Evolutionary conservation across 805 yeast species (phyloP).

Genomic region (Barnettozyma botsteinii): DNA sequence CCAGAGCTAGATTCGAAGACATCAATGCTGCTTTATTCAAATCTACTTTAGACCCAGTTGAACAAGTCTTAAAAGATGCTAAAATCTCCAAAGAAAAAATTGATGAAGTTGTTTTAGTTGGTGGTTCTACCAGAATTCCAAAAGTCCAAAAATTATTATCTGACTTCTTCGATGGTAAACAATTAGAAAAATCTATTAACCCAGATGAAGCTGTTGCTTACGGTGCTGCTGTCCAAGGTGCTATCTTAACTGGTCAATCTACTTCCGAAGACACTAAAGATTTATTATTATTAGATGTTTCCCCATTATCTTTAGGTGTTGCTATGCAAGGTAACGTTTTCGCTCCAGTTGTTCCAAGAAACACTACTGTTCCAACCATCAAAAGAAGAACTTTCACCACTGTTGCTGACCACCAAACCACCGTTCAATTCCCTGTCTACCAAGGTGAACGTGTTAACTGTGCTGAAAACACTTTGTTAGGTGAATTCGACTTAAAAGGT

Average conservation of each 20-base stretch:
- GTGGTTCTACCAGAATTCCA: slow-evolving; percentile 99
- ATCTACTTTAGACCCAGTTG: slow-evolving; percentile 91
- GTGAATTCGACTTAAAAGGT: slow-evolving; percentile 94
- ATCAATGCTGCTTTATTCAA: slow-evolving; percentile 91
- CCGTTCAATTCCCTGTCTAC: slow-evolving; percentile 93
- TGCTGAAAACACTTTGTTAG: slow-evolving; percentile 91
- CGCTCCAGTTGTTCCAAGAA: slow-evolving; percentile 67
- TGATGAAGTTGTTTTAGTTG: slow-evolving; percentile 89
- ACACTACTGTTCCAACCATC: slow-evolving; percentile 73
- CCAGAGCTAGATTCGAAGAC: slow-evolving; percentile 98
- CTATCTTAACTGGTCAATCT: slow-evolving; percentile 92
- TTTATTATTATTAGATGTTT: slow-evolving; percentile 89
- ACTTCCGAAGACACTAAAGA: slow-evolving; percentile 98
- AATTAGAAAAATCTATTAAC: slow-evolving; percentile 93
- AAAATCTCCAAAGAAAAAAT: slow-evolving; percentile 85
- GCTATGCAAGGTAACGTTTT: slow-evolving; percentile 99
- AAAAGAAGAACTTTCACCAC: slow-evolving; percentile 96
- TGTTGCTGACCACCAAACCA: slow-evolving; percentile 97
- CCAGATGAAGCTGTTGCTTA: slow-evolving; percentile 99
- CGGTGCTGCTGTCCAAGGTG: slow-evolving; percentile 99
- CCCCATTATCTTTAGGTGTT: slow-evolving; percentile 95
- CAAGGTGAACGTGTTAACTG: slow-evolving; percentile 99
- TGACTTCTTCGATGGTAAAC: slow-evolving; percentile 96
- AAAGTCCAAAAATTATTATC: slow-evolving; percentile 92
- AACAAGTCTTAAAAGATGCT: slow-evolving; percentile 87